Base-by-base conservation (phyloP, 331 rosid species). In the Acacia concinna region DNA sequence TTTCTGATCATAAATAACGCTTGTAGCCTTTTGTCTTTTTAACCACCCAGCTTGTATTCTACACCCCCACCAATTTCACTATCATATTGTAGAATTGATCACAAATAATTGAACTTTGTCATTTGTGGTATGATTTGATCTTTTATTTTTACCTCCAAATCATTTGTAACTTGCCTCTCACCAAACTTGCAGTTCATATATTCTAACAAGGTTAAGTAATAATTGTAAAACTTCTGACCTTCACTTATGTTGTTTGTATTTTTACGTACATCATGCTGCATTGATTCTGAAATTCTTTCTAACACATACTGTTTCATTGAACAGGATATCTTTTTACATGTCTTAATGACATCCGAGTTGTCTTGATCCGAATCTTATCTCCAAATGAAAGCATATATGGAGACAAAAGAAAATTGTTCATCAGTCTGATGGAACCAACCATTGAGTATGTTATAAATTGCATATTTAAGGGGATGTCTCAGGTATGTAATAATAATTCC, bases 351-450 rank as follows among this genome's bases (percentile, higher is more conserved):
- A 82, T 83, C 79, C 85, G 85, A 81, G 83, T 76, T 71, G 68
- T 86, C 79, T 74, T 89, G 88, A 74, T 82, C 62, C 80, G 84
- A 81, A 72, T 83, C 76, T 68, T 86, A 66, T 84, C 89, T 14
- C 82, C 83, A 76, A 86, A 82, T 56, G 91, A 83, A 82, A 46
- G 84, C 49, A 70, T 85, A 35, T 69, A 56, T 49, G 83, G 84
- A 78, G 81, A 59, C 54, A 76, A 84, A 84, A 90, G 78, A 77
- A 87, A 84, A 40, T 76, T 87, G 86, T 86, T 84, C 69, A 74
- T 93, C 79, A 71, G 82, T 83, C 78, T 93, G 84, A 87, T 93
- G 83, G 99, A 95, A 77, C 99, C 99, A 64, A 83, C 94, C 75
- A 88, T 93, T 73, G 99, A 95, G 86, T 93, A 90, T 84, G 84